Evolutionary conservation across 345 rosid species (phyloP).

Genomic region (Ceriops decandra): DNA sequence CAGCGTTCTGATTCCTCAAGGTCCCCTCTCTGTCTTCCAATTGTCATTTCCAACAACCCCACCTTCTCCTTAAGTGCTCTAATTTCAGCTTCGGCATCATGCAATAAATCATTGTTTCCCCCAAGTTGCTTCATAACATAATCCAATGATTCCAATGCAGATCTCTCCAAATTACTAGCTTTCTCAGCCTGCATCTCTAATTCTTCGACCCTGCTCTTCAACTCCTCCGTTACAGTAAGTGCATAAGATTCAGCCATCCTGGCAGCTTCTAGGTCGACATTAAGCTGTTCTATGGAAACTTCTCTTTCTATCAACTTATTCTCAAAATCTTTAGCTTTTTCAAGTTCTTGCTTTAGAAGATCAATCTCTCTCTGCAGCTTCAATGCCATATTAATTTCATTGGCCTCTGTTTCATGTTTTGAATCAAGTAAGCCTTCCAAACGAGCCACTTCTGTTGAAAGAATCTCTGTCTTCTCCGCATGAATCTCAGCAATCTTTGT

Average conservation of each 20-base stretch:
- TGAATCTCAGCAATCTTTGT: slow-evolving; percentile 81
- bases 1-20: slow-evolving; percentile 55
- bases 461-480: slow-evolving; percentile 68
- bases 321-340: slow-evolving; percentile 45
- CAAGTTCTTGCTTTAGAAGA: slow-evolving; percentile 59
- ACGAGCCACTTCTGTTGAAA: slow-evolving; percentile 61
- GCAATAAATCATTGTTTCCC: slow-evolving; percentile 66
- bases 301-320: slow-evolving; percentile 56
- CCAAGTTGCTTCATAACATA: slow-evolving; percentile 81
- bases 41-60: slow-evolving; percentile 64
- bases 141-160: slow-evolving; percentile 75
- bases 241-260: slow-evolving; percentile 89
- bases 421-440: slow-evolving; percentile 78
- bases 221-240: slow-evolving; percentile 59
- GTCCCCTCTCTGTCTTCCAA: slow-evolving; percentile 59
- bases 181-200: slow-evolving; percentile 54
- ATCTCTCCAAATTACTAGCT: slow-evolving; percentile 73
- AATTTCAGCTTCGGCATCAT: slow-evolving; percentile 61
- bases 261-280: slow-evolving; percentile 74
- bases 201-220: slow-evolving; percentile 58
- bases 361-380: slow-evolving; percentile 55
- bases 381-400: slow-evolving; percentile 39
- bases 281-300: slow-evolving; percentile 64
- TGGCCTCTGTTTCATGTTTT: slow-evolving; percentile 48
- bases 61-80: slow-evolving; percentile 63